These are phyloP conservation scores for Zostera marina DNA, from an alignment of 116 monocot species.

Conservation along the genomic window DNA sequence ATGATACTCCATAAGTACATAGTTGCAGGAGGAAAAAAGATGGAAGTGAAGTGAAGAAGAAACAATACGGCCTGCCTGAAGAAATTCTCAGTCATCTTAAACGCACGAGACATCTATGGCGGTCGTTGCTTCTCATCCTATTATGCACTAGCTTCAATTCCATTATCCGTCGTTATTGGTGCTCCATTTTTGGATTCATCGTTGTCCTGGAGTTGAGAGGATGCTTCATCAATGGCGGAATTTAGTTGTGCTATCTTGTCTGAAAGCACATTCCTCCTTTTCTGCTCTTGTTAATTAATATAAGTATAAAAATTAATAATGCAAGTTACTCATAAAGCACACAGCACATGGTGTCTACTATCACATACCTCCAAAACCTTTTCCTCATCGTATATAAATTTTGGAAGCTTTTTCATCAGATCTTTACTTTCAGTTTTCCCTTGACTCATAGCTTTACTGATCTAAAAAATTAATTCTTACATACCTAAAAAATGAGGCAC, in stretches of 20 bases:
- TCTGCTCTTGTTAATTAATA: conserved; percentile 26
- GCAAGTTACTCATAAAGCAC: neutral
- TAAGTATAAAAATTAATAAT: neutral
- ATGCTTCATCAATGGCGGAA: conserved; percentile 64
- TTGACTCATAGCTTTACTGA: conserved; percentile 53
- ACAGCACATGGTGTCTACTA: neutral
- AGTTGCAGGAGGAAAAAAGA: too few relatives aligned
- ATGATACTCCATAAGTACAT: too few relatives aligned
- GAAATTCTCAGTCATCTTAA: too few relatives aligned
- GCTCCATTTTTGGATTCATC: conserved; percentile 44
- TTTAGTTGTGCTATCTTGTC: conserved; percentile 89
- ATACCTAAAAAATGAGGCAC: neutral
- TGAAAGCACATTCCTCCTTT: conserved; percentile 53
- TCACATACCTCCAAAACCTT: conserved; percentile 68
- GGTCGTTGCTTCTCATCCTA: too few relatives aligned
- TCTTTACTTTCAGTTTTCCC: conserved; percentile 54
- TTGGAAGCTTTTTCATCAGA: conserved; percentile 77
- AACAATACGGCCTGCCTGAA: too few relatives aligned
- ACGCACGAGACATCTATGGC: too few relatives aligned
- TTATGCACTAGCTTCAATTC: conserved; percentile 32
- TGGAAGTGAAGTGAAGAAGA: too few relatives aligned
- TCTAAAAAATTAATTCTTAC: conserved; percentile 17
- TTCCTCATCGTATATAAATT: conserved; percentile 93
- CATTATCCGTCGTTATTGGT: conserved; percentile 36
- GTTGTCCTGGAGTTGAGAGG: conserved; percentile 54